A percentile compares a stretch with the other conserved stretches of the same genome.
These are phyloP conservation scores for Fusarium annulatum DNA, from an alignment of 2,329 filamentous ascomycete genomes.

Conservation along the genomic window DNA sequence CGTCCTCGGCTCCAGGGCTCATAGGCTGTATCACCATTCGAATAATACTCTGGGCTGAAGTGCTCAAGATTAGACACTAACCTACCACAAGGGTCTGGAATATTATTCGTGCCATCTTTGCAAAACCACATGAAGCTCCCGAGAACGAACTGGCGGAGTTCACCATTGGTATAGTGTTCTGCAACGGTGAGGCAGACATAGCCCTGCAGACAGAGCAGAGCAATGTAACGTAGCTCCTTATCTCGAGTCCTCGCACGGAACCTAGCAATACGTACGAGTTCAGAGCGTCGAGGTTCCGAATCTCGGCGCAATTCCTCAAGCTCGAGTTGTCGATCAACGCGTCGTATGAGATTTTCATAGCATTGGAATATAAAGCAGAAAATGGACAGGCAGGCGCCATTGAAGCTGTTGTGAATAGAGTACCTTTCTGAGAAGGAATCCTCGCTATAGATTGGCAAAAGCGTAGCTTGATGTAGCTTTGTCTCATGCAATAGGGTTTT, in stretches of 20 bases:
- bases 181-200: fast-evolving
- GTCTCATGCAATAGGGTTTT: too few species aligned
- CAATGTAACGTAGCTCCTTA: neutral
- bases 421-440: too few species aligned
- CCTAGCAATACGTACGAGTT: fast-evolving
- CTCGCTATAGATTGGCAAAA: too few species aligned
- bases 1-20: neutral
- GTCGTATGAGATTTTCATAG: neutral
- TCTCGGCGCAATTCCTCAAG: too few species aligned
- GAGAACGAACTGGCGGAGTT: neutral
- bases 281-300: fast-evolving
- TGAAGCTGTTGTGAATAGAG: too few species aligned
- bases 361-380: neutral
- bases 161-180: fast-evolving
- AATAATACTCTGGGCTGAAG: neutral
- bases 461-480: too few species aligned
- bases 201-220: neutral
- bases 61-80: fast-evolving
- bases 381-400: neutral
- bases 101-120: neutral
- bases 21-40: fast-evolving
- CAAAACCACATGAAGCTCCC: neutral
- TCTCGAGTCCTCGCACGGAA: neutral
- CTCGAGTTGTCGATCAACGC: neutral
- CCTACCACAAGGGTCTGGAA: neutral